phyloP scores from a whole-genome alignment of 2,329 filamentous ascomycete species.

The Arthrobotrys entomopaga region DNA sequence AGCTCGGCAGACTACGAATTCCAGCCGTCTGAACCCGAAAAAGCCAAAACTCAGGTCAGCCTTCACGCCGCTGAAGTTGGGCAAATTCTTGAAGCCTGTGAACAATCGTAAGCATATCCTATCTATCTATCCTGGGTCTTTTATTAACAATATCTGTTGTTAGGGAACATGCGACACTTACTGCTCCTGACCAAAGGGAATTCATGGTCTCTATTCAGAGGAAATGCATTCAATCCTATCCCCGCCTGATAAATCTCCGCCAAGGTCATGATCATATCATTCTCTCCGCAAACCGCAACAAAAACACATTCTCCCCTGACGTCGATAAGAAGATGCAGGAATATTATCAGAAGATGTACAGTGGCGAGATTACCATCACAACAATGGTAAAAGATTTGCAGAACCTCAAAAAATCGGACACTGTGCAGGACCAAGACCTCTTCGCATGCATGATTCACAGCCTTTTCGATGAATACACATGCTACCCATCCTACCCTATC shows the following conservation, averaged over 20 bases:
- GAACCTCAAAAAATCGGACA: conserved; percentile 85
- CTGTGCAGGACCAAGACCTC: conserved; percentile 86
- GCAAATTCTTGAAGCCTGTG: conserved; percentile 47
- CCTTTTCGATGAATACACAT: conserved; percentile 94
- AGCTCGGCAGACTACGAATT: conserved; percentile 53
- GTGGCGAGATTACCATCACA: conserved; percentile 84
- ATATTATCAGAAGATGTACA: conserved; percentile 98
- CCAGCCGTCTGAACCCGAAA: conserved; percentile 46
- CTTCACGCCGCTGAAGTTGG: conserved; percentile 51
- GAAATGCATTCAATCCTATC: conserved; percentile 89
- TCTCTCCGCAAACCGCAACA: conserved; percentile 80
- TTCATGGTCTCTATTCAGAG: conserved; percentile 80
- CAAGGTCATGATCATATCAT: conserved; percentile 92
- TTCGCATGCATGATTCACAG: conserved; percentile 99
- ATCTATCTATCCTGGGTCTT: neutral
- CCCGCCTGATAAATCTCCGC: conserved; percentile 93
- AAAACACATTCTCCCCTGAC: conserved; percentile 80
- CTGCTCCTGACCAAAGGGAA: conserved; percentile 70
- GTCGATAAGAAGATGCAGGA: conserved; percentile 95
- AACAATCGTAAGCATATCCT: conserved; percentile 49
- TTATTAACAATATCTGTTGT: neutral
- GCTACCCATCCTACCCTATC: conserved; percentile 94
- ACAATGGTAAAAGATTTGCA: conserved; percentile 86
- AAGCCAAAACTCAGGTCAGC: conserved; percentile 26
- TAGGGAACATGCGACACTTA: conserved; percentile 47